Conservation (phyloP, 495 filamentous ascomycete species). For the Trichoderma reesei region DNA sequence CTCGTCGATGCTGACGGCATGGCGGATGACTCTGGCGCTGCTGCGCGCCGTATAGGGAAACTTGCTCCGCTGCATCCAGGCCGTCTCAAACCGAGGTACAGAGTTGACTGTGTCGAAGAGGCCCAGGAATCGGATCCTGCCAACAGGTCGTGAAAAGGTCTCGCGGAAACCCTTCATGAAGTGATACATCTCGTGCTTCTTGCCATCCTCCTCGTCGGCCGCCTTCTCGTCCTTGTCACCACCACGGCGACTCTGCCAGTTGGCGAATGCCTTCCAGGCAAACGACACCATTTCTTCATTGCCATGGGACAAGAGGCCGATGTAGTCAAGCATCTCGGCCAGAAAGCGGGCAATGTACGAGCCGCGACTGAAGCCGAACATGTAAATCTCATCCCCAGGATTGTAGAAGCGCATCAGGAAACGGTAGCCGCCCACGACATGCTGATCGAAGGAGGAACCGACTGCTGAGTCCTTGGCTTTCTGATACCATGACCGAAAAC, state of each 20-base stretch:
- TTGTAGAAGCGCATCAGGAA: constrained; percentile 83
- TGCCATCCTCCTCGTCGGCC: not conserved
- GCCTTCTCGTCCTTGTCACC: constrained; percentile 2
- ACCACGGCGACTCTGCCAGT: constrained; percentile 60
- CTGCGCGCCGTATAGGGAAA: constrained; percentile 77
- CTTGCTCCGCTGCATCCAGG: constrained; percentile 75
- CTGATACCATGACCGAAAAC: constrained; percentile 62
- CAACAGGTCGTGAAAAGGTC: constrained; percentile 71
- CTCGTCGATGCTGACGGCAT: constrained; percentile 74
- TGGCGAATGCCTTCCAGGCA: constrained; percentile 81
- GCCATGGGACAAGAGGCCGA: constrained; percentile 69
- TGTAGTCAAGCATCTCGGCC: constrained; percentile 77
- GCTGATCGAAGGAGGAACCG: constrained; percentile 73
- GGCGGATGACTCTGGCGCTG: constrained; percentile 56
- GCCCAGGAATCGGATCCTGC: constrained; percentile 59
- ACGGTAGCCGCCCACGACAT: constrained; percentile 77
- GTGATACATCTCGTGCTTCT: constrained; percentile 48
- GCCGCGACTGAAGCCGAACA: constrained; percentile 80
- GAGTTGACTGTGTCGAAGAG: constrained; percentile 75
- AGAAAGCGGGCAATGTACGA: constrained; percentile 83
- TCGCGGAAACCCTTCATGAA: constrained; percentile 80
- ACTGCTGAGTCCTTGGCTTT: constrained; percentile 82
- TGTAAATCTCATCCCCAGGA: constrained; percentile 68
- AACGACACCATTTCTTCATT: constrained; percentile 82
- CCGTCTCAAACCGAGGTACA: constrained; percentile 71